Conservation (phyloP, 2,329 filamentous ascomycete species). For the Chrysosphaeria jannelii region DNA sequence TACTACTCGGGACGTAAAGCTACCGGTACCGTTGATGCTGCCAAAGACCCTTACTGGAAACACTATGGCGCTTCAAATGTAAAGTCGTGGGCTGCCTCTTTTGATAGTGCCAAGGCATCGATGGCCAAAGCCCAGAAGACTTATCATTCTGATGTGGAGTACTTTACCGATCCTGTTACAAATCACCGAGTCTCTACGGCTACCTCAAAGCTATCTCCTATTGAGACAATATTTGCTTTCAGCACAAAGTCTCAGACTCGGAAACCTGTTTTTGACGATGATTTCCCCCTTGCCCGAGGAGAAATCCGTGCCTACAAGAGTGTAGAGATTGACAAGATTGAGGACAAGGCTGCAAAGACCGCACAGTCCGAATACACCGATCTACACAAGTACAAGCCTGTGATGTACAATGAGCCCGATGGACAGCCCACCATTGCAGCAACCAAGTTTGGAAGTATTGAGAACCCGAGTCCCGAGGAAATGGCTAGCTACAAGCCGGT, state of each 20-base stretch:
- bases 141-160: constrained; percentile 7
- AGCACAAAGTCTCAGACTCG: constrained; percentile 1
- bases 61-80: not conserved
- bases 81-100: constrained; percentile 1
- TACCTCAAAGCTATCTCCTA: constrained; percentile 4
- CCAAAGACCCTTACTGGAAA: not conserved
- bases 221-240: constrained; percentile 5
- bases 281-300: constrained; percentile 4
- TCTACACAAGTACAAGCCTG: constrained; percentile 8
- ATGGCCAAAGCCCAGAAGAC: constrained; percentile 1
- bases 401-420: constrained; percentile 6
- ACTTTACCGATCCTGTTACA: constrained; percentile 26
- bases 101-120: not conserved
- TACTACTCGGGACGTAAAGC: too few relatives aligned
- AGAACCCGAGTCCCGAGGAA: constrained; percentile 2
- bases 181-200: constrained; percentile 17
- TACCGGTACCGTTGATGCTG: constrained; percentile 2
- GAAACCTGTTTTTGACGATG: not conserved
- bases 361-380: constrained; percentile 2
- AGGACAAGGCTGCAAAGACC: not conserved
- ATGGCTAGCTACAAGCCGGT: constrained; percentile 5
- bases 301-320: constrained; percentile 10
- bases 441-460: constrained; percentile 4
- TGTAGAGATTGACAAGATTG: constrained; percentile 2
- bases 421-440: constrained; percentile 5